A percentile compares a stretch with the other conserved stretches of the same genome.
These are phyloP conservation scores for Aaosphaeria pasadenensis DNA, from an alignment of 2,329 filamentous ascomycete genomes.

Conservation along the genomic window DNA sequence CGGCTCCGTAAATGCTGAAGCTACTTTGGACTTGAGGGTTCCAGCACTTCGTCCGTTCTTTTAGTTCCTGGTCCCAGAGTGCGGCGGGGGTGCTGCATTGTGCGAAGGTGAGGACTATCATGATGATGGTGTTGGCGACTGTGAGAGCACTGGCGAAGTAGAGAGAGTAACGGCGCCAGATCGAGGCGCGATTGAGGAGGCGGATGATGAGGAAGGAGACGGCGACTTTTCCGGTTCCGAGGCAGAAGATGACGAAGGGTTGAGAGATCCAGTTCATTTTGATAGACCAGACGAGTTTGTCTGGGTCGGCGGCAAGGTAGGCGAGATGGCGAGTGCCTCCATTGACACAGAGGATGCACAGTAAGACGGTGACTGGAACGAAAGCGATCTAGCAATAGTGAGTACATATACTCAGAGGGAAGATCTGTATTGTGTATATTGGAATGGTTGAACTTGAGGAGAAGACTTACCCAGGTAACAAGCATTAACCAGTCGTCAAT, in stretches of 20 bases:
- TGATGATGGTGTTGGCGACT: slow-evolving; percentile 13
- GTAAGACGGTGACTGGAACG: slow-evolving; percentile 11
- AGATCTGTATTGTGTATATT: neutral
- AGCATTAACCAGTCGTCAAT: slow-evolving; percentile 21
- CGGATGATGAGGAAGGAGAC: slow-evolving; percentile 16
- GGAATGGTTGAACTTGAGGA: neutral
- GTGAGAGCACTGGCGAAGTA: slow-evolving; percentile 11
- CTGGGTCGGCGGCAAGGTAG: slow-evolving; percentile 11
- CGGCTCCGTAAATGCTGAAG: slow-evolving; percentile 14
- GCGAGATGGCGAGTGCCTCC: slow-evolving; percentile 17
- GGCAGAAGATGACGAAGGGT: slow-evolving; percentile 13
- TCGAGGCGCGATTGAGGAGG: slow-evolving; percentile 12
- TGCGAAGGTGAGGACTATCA: slow-evolving; percentile 16
- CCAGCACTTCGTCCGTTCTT: slow-evolving; percentile 13
- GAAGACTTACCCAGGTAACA: slow-evolving; percentile 12
- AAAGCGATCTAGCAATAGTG: slow-evolving; percentile 10
- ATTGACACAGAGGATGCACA: slow-evolving; percentile 9
- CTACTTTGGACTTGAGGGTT: slow-evolving; percentile 13
- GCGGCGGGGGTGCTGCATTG: slow-evolving; percentile 15
- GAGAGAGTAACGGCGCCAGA: slow-evolving; percentile 12
- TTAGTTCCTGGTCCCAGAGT: slow-evolving; percentile 11
- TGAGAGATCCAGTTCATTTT: slow-evolving; percentile 18
- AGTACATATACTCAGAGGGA: neutral
- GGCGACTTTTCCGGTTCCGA: slow-evolving; percentile 14
- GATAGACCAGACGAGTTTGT: slow-evolving; percentile 5